Evolutionary conservation across 225 moss, liverwort and hornwort genomes (phyloP).

Genomic region (Takakia lepidozioides): DNA sequence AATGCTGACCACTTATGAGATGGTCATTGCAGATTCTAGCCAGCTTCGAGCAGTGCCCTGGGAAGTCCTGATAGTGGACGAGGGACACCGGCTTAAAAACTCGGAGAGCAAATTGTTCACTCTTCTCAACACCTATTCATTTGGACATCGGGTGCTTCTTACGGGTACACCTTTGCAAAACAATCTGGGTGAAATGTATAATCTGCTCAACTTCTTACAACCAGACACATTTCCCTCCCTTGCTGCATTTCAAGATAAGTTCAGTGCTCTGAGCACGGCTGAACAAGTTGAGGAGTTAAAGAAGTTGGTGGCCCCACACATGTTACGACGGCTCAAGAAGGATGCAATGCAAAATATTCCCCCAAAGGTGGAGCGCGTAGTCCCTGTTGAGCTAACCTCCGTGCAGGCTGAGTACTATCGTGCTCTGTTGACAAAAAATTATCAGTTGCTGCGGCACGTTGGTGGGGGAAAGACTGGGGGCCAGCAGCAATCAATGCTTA

Average conservation of each 20-base stretch:
- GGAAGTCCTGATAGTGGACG: constrained; percentile 82
- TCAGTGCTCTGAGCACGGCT: constrained; percentile 39
- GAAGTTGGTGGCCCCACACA: constrained; percentile 70
- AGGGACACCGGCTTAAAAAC: constrained; percentile 53
- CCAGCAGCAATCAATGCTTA: constrained; percentile 59
- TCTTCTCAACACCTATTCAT: constrained; percentile 51
- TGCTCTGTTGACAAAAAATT: constrained; percentile 69
- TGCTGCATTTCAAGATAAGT: constrained; percentile 68
- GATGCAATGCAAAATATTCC: constrained; percentile 63
- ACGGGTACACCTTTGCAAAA: constrained; percentile 58
- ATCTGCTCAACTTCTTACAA: constrained; percentile 65
- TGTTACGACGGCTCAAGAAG: constrained; percentile 73
- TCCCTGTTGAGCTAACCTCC: constrained; percentile 62
- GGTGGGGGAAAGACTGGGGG: constrained; percentile 23
- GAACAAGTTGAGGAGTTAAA: constrained; percentile 76
- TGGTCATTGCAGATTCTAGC: constrained; percentile 58
- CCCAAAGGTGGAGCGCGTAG: constrained; percentile 56
- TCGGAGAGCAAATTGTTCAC: constrained; percentile 60
- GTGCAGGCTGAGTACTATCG: constrained; percentile 79
- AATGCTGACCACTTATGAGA: constrained; percentile 80
- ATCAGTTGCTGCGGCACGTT: constrained; percentile 55
- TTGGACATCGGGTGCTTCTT: constrained; percentile 68
- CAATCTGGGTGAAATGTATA: constrained; percentile 66
- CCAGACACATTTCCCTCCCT: constrained; percentile 60
- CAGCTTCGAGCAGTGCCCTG: constrained; percentile 64